These are phyloP conservation scores for Arthroderma sp. DNA, from an alignment of 2,329 filamentous ascomycete genomes.

Conservation along the genomic window DNA sequence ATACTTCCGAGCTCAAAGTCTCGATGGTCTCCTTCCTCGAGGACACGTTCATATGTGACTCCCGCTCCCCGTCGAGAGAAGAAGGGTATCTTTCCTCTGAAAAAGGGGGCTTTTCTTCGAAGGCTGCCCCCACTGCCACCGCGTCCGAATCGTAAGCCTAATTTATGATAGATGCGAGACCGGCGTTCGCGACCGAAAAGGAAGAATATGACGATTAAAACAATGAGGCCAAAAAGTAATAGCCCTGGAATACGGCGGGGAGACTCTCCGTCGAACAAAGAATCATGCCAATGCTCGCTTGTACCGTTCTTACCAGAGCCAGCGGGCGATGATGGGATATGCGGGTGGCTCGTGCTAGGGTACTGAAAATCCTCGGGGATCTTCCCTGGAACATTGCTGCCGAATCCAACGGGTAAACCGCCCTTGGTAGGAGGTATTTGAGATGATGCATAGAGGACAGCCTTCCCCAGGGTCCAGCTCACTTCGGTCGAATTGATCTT, in stretches of 20 bases:
- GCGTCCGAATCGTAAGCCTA: conserved; percentile 31
- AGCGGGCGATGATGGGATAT: conserved; percentile 25
- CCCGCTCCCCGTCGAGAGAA: conserved; percentile 26
- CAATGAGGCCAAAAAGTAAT: conserved; percentile 62
- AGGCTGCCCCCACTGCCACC: conserved; percentile 25
- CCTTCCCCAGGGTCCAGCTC: conserved; percentile 94
- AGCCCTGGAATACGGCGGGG: conserved; percentile 61
- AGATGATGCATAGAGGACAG: conserved; percentile 85
- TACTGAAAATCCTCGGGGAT: conserved; percentile 71
- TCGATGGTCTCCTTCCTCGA: conserved; percentile 58
- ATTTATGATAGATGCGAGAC: conserved; percentile 45
- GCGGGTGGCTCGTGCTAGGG: conserved; percentile 33
- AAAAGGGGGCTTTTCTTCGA: conserved; percentile 37
- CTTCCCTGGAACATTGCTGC: conserved; percentile 58
- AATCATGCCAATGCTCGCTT: conserved; percentile 47
- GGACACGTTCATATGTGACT: conserved; percentile 64
- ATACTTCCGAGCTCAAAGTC: conserved; percentile 65
- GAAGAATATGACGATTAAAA: conserved; percentile 58
- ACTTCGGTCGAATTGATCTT: conserved; percentile 86
- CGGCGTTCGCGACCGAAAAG: conserved; percentile 70
- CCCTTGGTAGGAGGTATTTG: conserved; percentile 59
- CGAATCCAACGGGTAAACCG: conserved; percentile 75
- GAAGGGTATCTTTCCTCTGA: conserved; percentile 40
- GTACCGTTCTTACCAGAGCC: conserved; percentile 17
- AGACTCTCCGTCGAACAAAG: conserved; percentile 53